Evolutionary conservation across 768 basidiomycete genomes (phyloP).

Genomic region (Coprinellus micaceus): DNA sequence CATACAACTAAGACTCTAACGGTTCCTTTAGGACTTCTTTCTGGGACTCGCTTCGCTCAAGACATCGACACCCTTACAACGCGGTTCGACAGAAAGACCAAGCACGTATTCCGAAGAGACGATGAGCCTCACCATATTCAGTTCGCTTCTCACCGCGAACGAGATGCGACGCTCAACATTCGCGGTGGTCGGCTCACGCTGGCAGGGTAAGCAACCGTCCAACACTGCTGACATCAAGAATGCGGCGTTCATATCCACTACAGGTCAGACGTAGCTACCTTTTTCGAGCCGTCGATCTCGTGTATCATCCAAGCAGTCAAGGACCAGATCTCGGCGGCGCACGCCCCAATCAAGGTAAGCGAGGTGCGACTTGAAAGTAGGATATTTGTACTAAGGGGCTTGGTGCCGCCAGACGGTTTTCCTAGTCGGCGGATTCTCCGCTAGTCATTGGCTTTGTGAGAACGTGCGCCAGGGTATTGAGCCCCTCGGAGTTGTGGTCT

Average conservation of each 20-base stretch:
- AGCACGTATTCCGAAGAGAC: conserved; percentile 14
- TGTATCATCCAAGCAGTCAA: conserved; percentile 16
- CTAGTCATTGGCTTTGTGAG: conserved; percentile 45
- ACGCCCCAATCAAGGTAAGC: conserved; percentile 12
- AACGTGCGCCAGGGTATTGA: conserved; percentile 34
- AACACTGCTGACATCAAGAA: too few species aligned
- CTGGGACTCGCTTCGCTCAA: conserved; percentile 7
- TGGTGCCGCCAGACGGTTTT: conserved; percentile 27
- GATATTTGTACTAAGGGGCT: too few species aligned
- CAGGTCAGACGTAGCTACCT: conserved; percentile 14
- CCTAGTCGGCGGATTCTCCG: conserved; percentile 52
- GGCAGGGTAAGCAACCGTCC: conserved; percentile 21
- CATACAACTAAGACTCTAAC: not conserved
- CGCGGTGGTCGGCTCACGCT: conserved; percentile 40
- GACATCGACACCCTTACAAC: conserved; percentile 12
- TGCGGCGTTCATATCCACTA: not conserved
- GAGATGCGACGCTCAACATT: conserved; percentile 34
- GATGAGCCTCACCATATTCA: conserved; percentile 35
- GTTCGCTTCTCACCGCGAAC: conserved; percentile 38
- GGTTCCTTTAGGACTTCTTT: conserved; percentile 7
- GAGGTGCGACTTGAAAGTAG: too few species aligned
- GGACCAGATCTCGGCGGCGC: conserved; percentile 10
- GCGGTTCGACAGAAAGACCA: conserved; percentile 18
- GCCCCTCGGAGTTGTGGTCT: conserved; percentile 31
- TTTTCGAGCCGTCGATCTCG: conserved; percentile 20